A percentile compares a stretch with the other conserved stretches of the same genome.
phyloP scores from a whole-genome alignment of 768 basidiomycete genomes.

The Macrolepiota dolichaula region DNA sequence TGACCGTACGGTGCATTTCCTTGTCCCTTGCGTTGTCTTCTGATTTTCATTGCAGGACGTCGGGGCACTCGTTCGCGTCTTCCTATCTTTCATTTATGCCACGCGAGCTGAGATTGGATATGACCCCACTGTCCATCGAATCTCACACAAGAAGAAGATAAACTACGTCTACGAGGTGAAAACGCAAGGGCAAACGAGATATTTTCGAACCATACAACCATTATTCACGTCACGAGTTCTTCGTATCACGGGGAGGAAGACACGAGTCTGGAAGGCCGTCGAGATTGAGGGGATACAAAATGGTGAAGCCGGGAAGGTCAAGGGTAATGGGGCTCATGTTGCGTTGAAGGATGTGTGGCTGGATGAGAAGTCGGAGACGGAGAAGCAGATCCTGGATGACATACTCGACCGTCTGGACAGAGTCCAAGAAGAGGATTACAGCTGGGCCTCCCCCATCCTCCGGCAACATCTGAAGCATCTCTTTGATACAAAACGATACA shows the following conservation, averaged over 20 bases:
- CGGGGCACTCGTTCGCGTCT: too few species aligned
- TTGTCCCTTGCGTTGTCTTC: too few species aligned
- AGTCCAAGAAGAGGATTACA: neutral
- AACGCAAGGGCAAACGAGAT: neutral
- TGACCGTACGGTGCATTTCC: neutral
- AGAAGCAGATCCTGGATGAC: too few species aligned
- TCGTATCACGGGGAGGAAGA: constrained; percentile 10
- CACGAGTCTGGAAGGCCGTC: constrained; percentile 16
- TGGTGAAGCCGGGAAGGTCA: too few species aligned
- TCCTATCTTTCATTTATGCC: too few species aligned
- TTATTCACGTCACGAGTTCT: neutral
- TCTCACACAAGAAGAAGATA: neutral
- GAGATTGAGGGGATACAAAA: neutral
- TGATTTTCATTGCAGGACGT: constrained; percentile 7
- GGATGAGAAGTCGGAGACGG: constrained; percentile 5
- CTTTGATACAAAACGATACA: too few species aligned
- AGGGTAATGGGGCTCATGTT: constrained; percentile 9
- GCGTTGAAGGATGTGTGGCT: too few species aligned
- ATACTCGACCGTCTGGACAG: neutral
- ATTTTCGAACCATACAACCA: too few species aligned
- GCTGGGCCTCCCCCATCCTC: neutral
- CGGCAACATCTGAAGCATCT: too few species aligned
- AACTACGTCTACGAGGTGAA: too few species aligned
- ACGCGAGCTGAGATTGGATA: too few species aligned
- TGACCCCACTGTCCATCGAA: too few species aligned